Evolutionary conservation across 1,284 basidiomycete genomes (phyloP).

Genomic region (Tilletia caries): DNA sequence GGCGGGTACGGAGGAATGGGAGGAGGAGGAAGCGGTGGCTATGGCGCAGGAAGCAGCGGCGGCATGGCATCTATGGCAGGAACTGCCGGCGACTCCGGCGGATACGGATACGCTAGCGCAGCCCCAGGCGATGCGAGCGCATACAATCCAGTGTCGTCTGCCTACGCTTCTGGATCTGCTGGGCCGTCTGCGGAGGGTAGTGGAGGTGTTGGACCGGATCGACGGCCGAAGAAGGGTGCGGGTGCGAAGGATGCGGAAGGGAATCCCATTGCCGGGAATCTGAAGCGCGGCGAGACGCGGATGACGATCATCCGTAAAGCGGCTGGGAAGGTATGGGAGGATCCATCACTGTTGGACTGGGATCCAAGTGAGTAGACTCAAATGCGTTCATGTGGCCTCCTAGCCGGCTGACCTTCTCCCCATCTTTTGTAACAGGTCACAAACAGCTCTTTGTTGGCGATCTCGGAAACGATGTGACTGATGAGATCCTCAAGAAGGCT

Average conservation of each 20-base stretch:
- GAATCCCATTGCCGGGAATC: slow-evolving; percentile 35
- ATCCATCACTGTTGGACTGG: slow-evolving; percentile 95
- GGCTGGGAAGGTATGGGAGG: slow-evolving; percentile 94
- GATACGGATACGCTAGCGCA: slow-evolving; percentile 15
- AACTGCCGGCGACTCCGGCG: slow-evolving; percentile 17
- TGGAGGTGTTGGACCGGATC: slow-evolving; percentile 11
- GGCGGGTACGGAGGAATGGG: background rate
- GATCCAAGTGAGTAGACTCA: slow-evolving; percentile 72
- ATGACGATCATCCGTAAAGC: slow-evolving; percentile 92
- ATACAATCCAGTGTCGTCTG: background rate
- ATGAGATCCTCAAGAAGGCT: slow-evolving; percentile 84
- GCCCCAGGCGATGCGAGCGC: background rate
- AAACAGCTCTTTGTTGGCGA: slow-evolving; percentile 97
- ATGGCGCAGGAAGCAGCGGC: background rate
- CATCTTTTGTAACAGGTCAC: slow-evolving; percentile 69
- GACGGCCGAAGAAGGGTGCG: slow-evolving; percentile 14
- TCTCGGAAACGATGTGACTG: slow-evolving; percentile 94
- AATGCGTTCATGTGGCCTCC: no score
- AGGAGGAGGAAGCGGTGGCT: background rate
- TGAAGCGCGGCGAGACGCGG: slow-evolving; percentile 81
- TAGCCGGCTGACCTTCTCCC: background rate
- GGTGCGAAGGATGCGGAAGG: slow-evolving; percentile 27
- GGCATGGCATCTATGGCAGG: background rate
- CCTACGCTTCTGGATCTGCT: background rate
- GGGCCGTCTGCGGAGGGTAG: background rate